Conservation (phyloP, 1,284 basidiomycete species). For the Moniliella sp. region DNA sequence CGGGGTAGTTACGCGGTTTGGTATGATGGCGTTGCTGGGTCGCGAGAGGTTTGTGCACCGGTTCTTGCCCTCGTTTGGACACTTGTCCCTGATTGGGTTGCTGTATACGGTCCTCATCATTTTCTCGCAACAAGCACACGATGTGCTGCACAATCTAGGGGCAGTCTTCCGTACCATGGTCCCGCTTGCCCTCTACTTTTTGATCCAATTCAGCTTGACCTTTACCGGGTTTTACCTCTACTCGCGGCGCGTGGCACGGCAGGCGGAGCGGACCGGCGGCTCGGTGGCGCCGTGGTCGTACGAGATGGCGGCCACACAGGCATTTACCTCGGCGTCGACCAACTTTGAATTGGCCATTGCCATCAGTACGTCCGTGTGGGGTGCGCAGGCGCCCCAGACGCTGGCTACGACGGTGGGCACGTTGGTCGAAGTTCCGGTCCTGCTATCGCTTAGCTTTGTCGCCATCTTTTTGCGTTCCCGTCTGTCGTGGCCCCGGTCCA, state of each 20-base stretch:
- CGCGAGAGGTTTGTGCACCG: slow-evolving; percentile 39
- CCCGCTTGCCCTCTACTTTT: slow-evolving; percentile 51
- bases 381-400: slow-evolving; percentile 11
- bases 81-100: slow-evolving; percentile 44
- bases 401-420: slow-evolving; percentile 18
- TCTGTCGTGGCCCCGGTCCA: slow-evolving; percentile 34
- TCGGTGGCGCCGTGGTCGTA: slow-evolving; percentile 19
- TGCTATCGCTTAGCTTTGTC: slow-evolving; percentile 51
- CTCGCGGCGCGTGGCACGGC: slow-evolving; percentile 5
- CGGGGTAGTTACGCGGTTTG: slow-evolving; percentile 48
- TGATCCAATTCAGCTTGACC: slow-evolving; percentile 51
- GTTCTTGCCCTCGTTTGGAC: slow-evolving; percentile 52
- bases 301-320: slow-evolving; percentile 35
- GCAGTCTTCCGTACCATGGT: slow-evolving; percentile 40
- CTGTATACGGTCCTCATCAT: slow-evolving; percentile 50
- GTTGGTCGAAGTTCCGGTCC: slow-evolving; percentile 42
- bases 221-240: slow-evolving; percentile 40
- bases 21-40: slow-evolving; percentile 39
- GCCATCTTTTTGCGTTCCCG: slow-evolving; percentile 42
- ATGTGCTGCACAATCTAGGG: slow-evolving; percentile 19
- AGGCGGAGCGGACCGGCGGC: neutral
- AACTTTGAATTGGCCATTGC: slow-evolving; percentile 52
- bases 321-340: slow-evolving; percentile 39
- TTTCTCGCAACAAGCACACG: slow-evolving; percentile 46
- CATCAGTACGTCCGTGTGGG: slow-evolving; percentile 53